Base-by-base conservation (phyloP, 2,329 filamentous ascomycete genomes). In the Hypoxylon sp. region DNA sequence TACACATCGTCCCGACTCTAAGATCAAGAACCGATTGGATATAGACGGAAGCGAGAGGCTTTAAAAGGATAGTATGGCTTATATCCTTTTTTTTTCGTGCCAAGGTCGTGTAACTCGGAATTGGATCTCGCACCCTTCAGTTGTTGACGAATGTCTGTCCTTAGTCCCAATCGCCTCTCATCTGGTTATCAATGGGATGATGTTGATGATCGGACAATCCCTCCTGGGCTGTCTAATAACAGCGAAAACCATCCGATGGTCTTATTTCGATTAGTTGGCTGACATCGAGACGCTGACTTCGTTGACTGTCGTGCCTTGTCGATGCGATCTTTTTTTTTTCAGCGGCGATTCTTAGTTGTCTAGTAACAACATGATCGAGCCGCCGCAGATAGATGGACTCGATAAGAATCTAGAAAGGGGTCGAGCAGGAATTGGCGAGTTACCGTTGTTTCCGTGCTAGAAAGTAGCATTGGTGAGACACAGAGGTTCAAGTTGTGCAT, bases 211-310 rank as follows among this genome's bases (percentile, higher is more conserved):
- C 16, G 16, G 20, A 31, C 35, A 30, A 44, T 11, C 27, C 41
- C 53, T 55, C 26, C 37, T 51, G 47, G 38, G 59, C 66, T 68
- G 67, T 69, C 67, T 69, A 69, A 50, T 68, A 69, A 68, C 67
- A 69, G 62, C 66, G 47, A 42, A 41, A 55, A 55, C 45, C 47
- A 61, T 47, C 47, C 36, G 27, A 37, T 25, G 6, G 21, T 25
- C 21, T 42, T 5, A 5, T 13, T 37, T 17, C 16, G n/a, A n/a
- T 63, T 21, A 60, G 40, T 43, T 50, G 21, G 38, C 23, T 41
- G 52, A 51, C 63, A 62, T 67, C 35, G 48, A 52, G 34, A 25
- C 46, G 11, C 49, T 49, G 53, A 45, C 29, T 21, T 58, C 51
- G 40, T 57, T 17, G 55, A 38, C 32, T 45, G 42, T 43, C 55